These are phyloP conservation scores for Euphorbia pulcherrima DNA, from an alignment of 345 rosid genomes.

Conservation along the genomic window DNA sequence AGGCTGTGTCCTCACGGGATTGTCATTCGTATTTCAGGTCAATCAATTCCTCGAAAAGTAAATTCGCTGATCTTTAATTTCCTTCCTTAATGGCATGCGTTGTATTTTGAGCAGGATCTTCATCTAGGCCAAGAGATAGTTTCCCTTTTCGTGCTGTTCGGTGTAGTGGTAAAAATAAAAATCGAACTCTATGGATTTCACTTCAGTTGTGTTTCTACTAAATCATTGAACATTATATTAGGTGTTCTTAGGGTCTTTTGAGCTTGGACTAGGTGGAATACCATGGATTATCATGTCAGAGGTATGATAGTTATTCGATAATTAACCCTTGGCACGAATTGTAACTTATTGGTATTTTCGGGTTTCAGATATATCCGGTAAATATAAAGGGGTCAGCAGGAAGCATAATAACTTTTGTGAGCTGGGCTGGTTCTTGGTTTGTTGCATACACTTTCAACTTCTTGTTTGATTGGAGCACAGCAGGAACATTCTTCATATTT, in stretches of 20 bases:
- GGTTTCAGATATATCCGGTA: slow-evolving; percentile 34
- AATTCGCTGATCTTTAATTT: background rate
- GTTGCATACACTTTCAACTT: slow-evolving; percentile 29
- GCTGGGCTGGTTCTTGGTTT: slow-evolving; percentile 29
- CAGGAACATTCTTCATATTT: slow-evolving; percentile 29
- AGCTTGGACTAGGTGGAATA: slow-evolving; percentile 2
- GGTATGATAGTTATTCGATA: no score
- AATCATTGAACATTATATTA: background rate
- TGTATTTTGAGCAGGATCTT: background rate
- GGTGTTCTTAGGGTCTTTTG: slow-evolving; percentile 4
- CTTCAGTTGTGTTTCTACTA: background rate
- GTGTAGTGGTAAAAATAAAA: slow-evolving; percentile 10
- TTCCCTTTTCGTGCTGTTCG: background rate
- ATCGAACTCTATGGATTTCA: background rate
- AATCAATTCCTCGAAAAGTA: background rate
- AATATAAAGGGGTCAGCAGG: slow-evolving; percentile 34
- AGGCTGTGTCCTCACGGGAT: slow-evolving; percentile 34
- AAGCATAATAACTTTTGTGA: slow-evolving; percentile 26
- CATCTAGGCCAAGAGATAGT: background rate
- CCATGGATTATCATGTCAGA: slow-evolving; percentile 18
- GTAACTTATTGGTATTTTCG: no score
- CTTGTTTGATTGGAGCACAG: slow-evolving; percentile 38
- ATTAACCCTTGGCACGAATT: no score
- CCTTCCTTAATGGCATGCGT: background rate
- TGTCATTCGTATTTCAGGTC: slow-evolving; percentile 40